Percentiles rank a stretch among this genome's conserved stretches.
Evolutionary conservation across 768 basidiomycete species (phyloP).

Genomic region (Rhodotorula paludigena): DNA sequence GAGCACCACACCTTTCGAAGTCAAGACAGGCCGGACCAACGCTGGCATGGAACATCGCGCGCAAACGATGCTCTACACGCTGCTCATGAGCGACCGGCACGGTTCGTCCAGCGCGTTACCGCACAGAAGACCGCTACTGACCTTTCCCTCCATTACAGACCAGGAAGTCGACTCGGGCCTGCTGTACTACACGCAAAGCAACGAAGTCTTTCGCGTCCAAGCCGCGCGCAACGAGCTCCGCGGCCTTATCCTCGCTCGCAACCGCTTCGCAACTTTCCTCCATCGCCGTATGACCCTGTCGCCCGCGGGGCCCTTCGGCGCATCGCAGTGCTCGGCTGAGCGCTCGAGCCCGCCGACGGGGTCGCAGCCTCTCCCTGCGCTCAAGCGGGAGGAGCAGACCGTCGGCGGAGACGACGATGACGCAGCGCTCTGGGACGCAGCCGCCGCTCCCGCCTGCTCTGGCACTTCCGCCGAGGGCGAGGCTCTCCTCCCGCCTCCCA

Average conservation of each 20-base stretch:
- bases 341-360: background rate
- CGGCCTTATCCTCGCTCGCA: conserved; percentile 72
- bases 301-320: background rate
- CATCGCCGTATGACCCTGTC: conserved; percentile 20
- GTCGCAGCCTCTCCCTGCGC: background rate
- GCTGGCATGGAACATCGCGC: conserved; percentile 88
- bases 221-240: conserved; percentile 74
- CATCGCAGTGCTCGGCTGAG: background rate
- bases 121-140: background rate
- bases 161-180: conserved; percentile 73
- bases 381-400: background rate
- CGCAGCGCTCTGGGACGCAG: conserved; percentile 8
- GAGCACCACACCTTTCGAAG: conserved; percentile 70
- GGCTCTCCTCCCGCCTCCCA: conserved; percentile 75
- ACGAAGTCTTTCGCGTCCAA: conserved; percentile 77
- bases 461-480: background rate
- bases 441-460: background rate
- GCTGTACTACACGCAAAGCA: conserved; percentile 88
- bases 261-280: conserved; percentile 69
- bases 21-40: conserved; percentile 82
- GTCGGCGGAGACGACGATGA: conserved; percentile 30
- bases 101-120: conserved; percentile 43
- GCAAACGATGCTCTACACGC: conserved; percentile 94
- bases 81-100: conserved; percentile 86
- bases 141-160: conserved; percentile 48